phyloP scores from a whole-genome alignment of 768 basidiomycete genomes.

The Lentinula edodes region DNA sequence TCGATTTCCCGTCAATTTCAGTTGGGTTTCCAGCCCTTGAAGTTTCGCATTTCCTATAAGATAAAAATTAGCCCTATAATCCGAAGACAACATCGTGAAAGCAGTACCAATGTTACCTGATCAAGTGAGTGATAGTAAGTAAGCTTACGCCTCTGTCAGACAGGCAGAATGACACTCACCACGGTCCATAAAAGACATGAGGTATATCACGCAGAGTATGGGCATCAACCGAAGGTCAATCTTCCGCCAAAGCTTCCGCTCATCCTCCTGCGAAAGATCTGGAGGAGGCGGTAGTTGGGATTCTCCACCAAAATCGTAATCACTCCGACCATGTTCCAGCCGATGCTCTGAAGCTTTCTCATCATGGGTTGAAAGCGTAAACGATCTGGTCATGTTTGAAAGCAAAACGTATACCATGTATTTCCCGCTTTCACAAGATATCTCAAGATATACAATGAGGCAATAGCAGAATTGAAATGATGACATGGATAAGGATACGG shows the following conservation, averaged over 20 bases:
- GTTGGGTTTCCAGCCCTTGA: constrained; percentile 52
- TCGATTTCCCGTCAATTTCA: constrained; percentile 49
- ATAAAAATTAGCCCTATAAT: constrained; percentile 4
- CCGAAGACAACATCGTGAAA: background rate
- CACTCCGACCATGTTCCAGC: background rate
- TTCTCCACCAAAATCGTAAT: constrained; percentile 4
- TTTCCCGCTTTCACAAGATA: too few species aligned
- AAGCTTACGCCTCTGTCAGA: background rate
- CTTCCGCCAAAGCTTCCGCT: constrained; percentile 52
- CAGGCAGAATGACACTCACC: constrained; percentile 25
- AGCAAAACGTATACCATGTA: background rate
- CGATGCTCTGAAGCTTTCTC: background rate
- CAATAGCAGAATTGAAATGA: background rate
- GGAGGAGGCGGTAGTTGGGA: constrained; percentile 25
- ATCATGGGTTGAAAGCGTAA: background rate
- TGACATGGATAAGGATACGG: background rate
- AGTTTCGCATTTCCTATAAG: constrained; percentile 57
- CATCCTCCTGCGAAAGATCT: constrained; percentile 38
- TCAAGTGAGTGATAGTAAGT: background rate
- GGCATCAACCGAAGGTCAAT: constrained; percentile 55
- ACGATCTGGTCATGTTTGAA: background rate
- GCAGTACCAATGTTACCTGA: constrained; percentile 52
- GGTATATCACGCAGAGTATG: constrained; percentile 53
- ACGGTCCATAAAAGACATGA: constrained; percentile 62
- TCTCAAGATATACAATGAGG: too few species aligned